Evolutionary conservation across 1,284 basidiomycete species (phyloP), one percentile per base, ranked within the genome.

Genomic region (Hypsizygus ulmarius): DNA sequence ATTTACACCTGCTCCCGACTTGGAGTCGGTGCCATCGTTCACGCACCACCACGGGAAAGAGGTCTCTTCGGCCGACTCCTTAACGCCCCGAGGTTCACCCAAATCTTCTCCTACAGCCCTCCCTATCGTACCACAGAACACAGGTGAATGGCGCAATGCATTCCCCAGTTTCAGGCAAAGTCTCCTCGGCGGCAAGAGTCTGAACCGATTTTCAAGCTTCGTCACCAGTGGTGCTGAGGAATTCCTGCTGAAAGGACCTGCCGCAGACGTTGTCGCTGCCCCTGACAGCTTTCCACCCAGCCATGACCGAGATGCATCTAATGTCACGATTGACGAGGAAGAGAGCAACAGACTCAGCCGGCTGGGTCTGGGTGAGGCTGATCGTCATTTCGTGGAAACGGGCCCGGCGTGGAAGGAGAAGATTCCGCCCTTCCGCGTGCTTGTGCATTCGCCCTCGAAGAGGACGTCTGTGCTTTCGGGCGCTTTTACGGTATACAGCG

Each of bases 171-270:
- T 89, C 57, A 71, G 82, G 4, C 77, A 81, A 40, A 84, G 79
- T 53, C 70, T 91, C 0, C 77, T 92, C 1, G 82, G 88, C 18
- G 86, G 87, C 4, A 87, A 83, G 66, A 81, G 78, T 41, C 66
- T 92, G 47, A 91, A 93, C 62, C 75, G 90, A 14, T 93, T 92
- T 68, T 89, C 87, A 0, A 83, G 76, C 53, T 93, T 92, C 61
- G 90, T 93, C 15, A 89, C 86, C 1, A 88, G 83, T 51, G 90
- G 90, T 33, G 90, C 89, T 5, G 90, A 93, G 62, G 84, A 84
- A 48, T 91, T 82, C 69, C 75, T 90, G 4, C 73, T 90, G 14
- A 79, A 83, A 41, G 87, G 87, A 43, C 68, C 64, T 36, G 49
- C 67, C 12, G 57, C 55, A 18, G 59, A 62, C 33, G 47, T 52